These are phyloP conservation scores for Puccinia coronata DNA, from an alignment of 1,284 basidiomycete species.

Conservation along the genomic window DNA sequence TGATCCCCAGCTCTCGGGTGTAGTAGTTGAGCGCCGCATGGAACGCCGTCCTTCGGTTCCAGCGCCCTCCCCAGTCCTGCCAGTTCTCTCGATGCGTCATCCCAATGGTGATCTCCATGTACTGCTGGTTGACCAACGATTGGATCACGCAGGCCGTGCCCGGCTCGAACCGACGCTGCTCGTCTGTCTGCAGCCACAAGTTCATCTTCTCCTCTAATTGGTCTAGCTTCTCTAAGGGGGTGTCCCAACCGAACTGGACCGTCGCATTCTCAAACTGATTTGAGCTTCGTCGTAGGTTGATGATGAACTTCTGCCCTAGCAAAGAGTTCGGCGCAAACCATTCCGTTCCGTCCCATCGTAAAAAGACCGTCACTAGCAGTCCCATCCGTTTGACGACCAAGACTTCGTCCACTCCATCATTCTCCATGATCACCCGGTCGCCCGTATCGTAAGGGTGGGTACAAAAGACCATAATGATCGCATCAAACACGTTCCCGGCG, in stretches of 20 bases:
- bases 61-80: constrained; percentile 51
- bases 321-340: constrained; percentile 34
- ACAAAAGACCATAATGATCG: constrained; percentile 76
- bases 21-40: constrained; percentile 73
- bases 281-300: constrained; percentile 39
- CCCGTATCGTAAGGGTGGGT: constrained; percentile 68
- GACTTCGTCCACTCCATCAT: constrained; percentile 66
- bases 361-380: constrained; percentile 64
- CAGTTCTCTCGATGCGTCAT: constrained; percentile 53
- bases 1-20: constrained; percentile 69
- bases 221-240: constrained; percentile 70
- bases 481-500: constrained; percentile 67
- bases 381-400: constrained; percentile 75
- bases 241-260: constrained; percentile 73
- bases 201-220: constrained; percentile 68
- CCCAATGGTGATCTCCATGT: constrained; percentile 51
- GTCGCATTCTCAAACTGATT: constrained; percentile 56
- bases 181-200: constrained; percentile 71
- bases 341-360: constrained; percentile 53
- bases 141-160: constrained; percentile 62
- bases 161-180: constrained; percentile 73
- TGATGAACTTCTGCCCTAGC: constrained; percentile 43
- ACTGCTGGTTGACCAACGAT: constrained; percentile 47
- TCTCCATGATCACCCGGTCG: constrained; percentile 69
- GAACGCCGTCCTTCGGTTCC: constrained; percentile 64